Evolutionary conservation across 257 asterid species (phyloP).

Genomic region (Henckelia pumila): DNA sequence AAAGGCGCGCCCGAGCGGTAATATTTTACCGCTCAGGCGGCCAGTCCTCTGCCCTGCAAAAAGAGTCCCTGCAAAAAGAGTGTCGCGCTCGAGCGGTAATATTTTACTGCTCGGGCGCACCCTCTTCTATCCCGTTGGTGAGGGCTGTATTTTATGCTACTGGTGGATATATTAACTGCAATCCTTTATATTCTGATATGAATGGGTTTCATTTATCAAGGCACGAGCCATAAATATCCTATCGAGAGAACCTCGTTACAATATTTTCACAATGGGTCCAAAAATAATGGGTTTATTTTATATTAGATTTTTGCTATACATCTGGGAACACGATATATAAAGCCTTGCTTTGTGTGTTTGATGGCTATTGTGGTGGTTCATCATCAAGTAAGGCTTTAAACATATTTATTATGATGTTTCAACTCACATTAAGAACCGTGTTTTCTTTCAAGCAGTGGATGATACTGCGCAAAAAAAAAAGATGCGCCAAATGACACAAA

Average conservation of each 20-base stretch:
- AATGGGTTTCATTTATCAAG: no score
- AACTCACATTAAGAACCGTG: conserved; percentile 12
- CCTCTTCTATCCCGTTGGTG: no score
- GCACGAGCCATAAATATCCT: conserved; percentile 2
- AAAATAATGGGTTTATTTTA: background rate
- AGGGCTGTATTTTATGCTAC: conserved; percentile 2
- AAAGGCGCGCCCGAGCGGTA: no score
- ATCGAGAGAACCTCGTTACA: conserved; percentile 14
- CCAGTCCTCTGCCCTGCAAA: no score
- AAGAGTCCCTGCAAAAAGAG: no score
- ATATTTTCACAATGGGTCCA: background rate
- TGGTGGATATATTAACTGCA: conserved; percentile 2
- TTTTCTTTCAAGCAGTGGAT: conserved; percentile 32
- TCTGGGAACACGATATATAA: conserved; percentile 5
- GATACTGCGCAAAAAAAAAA: background rate
- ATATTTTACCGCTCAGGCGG: no score
- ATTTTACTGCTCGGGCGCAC: no score
- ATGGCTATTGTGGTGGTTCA: conserved; percentile 12
- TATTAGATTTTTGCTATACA: conserved; percentile 2
- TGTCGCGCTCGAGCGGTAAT: no score
- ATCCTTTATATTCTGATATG: conserved; percentile 6
- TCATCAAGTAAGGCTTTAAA: conserved; percentile 13
- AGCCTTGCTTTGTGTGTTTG: background rate
- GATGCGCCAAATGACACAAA: background rate
- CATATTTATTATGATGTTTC: conserved; percentile 10